Base-by-base conservation (phyloP, 768 basidiomycete genomes). In the Tulasnella calospora region DNA sequence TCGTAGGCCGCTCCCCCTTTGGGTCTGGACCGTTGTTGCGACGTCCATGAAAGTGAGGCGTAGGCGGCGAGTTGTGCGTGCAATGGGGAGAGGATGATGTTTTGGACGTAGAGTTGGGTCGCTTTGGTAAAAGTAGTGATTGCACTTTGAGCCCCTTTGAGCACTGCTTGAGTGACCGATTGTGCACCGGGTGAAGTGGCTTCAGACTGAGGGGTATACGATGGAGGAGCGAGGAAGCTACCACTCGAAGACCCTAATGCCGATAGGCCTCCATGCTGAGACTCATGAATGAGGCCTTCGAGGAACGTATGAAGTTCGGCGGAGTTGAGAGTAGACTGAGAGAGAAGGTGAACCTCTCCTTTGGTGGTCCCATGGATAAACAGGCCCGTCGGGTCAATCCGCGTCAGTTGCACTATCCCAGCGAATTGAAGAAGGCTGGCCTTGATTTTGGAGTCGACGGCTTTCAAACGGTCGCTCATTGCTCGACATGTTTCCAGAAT, bases 241-340 rank as follows among this genome's bases (percentile, higher is more conserved):
- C 57, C 51, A 17, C 61, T 27, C 13, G 81, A 70, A 1, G 78
- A 46, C 12, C 67, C 33, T 1, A 21, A 67, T 10, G 51, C 44
- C 6, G 76, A 47, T 21, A 2, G 27, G 67, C 33, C 61, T 23
- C 73, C 46, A 38, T 71, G 35, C 76, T 78, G 76, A 21, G 74
- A 82, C 79, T 78, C 76, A 36, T 51, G 40, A 27, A 78, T 71
- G 8, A 82, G 74, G 57, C 84, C 85, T 46, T 89, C 88, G 51
- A 94, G 83, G 38, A 95, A 85, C 6, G 85, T 83, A 19, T 91
- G 89, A 36, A 98, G 87, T 73, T 94, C 93, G 5, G 88, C 87
- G 19, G 93, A 93, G 83, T 98, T 96, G 41, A 99, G 87, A 0
- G 90, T 85, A 0, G 95, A 97, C 81, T 96, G 94, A 73, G 91